These are phyloP conservation scores for Tolypocladium nubicola DNA, from an alignment of 2,329 filamentous ascomycete species.

Conservation along the genomic window DNA sequence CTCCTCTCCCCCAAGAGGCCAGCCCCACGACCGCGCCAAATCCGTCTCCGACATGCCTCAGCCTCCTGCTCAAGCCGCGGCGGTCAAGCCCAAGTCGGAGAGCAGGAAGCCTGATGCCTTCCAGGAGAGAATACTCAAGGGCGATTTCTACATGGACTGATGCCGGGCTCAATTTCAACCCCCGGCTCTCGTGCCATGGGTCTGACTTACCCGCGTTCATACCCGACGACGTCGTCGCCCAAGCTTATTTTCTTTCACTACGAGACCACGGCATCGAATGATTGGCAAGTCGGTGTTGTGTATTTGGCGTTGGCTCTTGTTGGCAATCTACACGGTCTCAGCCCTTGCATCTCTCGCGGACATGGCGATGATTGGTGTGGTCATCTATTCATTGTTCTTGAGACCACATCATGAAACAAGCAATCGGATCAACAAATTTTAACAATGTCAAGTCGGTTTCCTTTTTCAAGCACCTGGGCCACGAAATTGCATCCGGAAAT, in stretches of 20 bases:
- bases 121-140: constrained; percentile 94
- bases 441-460: neutral
- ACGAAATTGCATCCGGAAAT: neutral
- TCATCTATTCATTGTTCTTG: neutral
- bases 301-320: neutral
- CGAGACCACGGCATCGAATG: neutral
- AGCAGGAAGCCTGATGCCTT: constrained; percentile 79
- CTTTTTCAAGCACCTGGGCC: neutral
- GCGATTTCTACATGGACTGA: constrained; percentile 96
- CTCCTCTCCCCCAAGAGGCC: constrained; percentile 25
- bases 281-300: neutral
- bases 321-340: neutral
- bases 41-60: constrained; percentile 56
- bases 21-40: constrained; percentile 52
- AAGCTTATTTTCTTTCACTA: neutral
- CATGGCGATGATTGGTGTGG: neutral
- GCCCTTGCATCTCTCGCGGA: neutral
- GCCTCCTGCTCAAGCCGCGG: constrained; percentile 40
- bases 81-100: constrained; percentile 34
- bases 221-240: neutral
- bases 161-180: neutral
- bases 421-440: neutral
- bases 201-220: neutral
- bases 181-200: neutral
- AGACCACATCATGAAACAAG: neutral